Evolutionary conservation across 2,329 filamentous ascomycete genomes (phyloP), one percentile per base, ranked within the genome.

Genomic region (Colletotrichum aenigma): DNA sequence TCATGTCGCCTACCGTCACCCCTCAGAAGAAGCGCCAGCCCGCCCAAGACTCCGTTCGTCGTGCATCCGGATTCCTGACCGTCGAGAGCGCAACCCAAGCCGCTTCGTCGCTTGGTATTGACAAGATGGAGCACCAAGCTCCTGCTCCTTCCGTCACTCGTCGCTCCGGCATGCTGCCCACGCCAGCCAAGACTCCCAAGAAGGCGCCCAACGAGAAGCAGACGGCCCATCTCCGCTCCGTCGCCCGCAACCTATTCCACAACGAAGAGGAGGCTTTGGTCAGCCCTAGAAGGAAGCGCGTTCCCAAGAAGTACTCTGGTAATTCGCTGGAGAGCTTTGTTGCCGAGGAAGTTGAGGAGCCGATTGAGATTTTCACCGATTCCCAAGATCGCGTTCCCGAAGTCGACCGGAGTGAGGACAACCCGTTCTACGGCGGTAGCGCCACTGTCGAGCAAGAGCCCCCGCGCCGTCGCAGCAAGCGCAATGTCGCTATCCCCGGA

Each of bases 311-410:
- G 82, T 90, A 91, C 82, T 87, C 85, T 7, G 88, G 89, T 66
- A 84, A 89, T 58, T 86, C 88, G 13, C 80, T 93, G 77, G 89
- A 90, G 77, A 93, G 91, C 83, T 93, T 93, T 81, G 86, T 84
- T 28, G 88, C 84, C 9, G 89, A 92, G 66, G 88, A 90, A n/a
- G 85, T 88, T 9, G 88, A 91, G 56, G 86, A 89, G 56, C 83
- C 88, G n/a, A 94, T 96, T 78, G 84, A 90, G 78, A 95, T 96
- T 80, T 96, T 92, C 81, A 96, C 93, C 55, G 94, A 97, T 83
- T 92, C 94, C 1, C 93, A 95, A 78, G 96, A 98, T 79, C 92
- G 93, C 70, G 84, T 96, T 56, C 95, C 95, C 24, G 89, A 92
- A 77, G 86, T 91, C 56, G 94, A 95, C 79, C 82, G 85, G n/a